Conservation (phyloP, 768 basidiomycete species). For the Antrodiella citrinella region DNA sequence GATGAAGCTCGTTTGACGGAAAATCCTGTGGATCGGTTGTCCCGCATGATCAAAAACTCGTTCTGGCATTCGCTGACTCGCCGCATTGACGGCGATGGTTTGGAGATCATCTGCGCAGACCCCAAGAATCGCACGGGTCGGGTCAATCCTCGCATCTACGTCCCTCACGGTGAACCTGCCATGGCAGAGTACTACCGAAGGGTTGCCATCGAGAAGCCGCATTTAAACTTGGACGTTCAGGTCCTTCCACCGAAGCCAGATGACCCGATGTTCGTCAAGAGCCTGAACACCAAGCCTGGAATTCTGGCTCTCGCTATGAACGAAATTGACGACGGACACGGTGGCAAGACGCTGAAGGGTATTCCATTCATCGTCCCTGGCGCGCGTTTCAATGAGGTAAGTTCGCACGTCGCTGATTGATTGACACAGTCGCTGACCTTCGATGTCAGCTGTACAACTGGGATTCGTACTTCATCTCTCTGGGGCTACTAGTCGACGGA, state of each 20-base stretch:
- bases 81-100: slow-evolving; percentile 92
- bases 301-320: slow-evolving; percentile 95
- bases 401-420: slow-evolving; percentile 15
- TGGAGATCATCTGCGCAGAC: slow-evolving; percentile 96
- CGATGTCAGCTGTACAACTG: slow-evolving; percentile 77
- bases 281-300: slow-evolving; percentile 89
- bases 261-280: slow-evolving; percentile 84
- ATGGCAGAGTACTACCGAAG: slow-evolving; percentile 95
- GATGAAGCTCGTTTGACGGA: slow-evolving; percentile 97
- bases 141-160: slow-evolving; percentile 87
- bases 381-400: slow-evolving; percentile 86
- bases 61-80: slow-evolving; percentile 98
- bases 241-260: slow-evolving; percentile 83
- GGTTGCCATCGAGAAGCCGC: slow-evolving; percentile 87
- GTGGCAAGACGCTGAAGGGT: slow-evolving; percentile 79
- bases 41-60: slow-evolving; percentile 94
- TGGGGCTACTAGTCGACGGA: slow-evolving; percentile 92
- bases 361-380: slow-evolving; percentile 98
- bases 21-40: slow-evolving; percentile 94
- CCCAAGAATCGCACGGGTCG: slow-evolving; percentile 94
- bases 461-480: slow-evolving; percentile 92
- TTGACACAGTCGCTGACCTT: background rate
- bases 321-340: slow-evolving; percentile 71
- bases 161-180: slow-evolving; percentile 85
- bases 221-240: slow-evolving; percentile 89